Base-by-base conservation (phyloP, 768 basidiomycete species). In the Strobilomyces dryophilus region DNA sequence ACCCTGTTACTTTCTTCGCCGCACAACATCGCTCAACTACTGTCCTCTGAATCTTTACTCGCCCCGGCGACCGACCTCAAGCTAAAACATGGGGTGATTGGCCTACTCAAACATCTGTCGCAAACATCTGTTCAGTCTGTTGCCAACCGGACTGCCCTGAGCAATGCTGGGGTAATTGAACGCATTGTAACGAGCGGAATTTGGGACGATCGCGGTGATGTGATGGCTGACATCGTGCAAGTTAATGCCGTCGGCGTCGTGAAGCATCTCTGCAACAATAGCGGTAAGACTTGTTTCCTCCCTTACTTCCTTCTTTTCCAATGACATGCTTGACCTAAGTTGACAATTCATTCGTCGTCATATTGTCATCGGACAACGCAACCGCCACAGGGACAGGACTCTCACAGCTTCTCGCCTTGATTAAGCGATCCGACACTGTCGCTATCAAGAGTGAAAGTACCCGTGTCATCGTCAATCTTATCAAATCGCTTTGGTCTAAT, bases 401-500 rank as follows among this genome's bases (percentile, higher is more conserved):
- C 39, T 72, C 81, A 5, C 83, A 83, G 53, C 79, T 98, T 42
- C 74, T 97, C 31, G 81, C 80, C 7, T 77, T 99, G 18, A 77
- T 88, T 27, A 77, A 79, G 46, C 85, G 92, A 39, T 87, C 92
- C 6, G 88, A 95, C 61, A 87, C 87, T 18, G 72, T 89, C 2
- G 82, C 91, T 1, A 76, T 95, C 34, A 88, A 87, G 70, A 93
- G 89, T 64, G 95, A 99, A 73, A 89, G 89, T 29, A 87, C 92
- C 17, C 84, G 95, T 18, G 82, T 95, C 3, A 73, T 97, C 39
- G 92, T 93, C 61, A 93, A 95, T 66, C 79, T 87, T 20, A 78
- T 93, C 59, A 87, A 87, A 66, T 83, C 89, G 8, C 72, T 94
- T 18, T 91, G 86, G 82, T 76, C 82, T 26, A 75, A 65, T 60